Base-by-base conservation (phyloP, 1,284 basidiomycete genomes). In the Fomes fomentarius region DNA sequence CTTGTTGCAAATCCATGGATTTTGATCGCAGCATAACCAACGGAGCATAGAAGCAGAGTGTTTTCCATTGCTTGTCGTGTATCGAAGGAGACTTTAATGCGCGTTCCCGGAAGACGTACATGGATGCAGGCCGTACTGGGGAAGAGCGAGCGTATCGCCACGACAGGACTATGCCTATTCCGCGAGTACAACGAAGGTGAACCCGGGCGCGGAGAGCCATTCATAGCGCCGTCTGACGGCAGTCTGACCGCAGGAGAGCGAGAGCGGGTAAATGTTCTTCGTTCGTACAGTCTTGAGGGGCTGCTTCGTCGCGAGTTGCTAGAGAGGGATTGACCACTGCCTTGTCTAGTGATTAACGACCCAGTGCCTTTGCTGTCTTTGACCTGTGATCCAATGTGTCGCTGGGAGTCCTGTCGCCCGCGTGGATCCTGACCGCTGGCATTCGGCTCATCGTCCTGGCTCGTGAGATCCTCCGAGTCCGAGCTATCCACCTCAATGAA, bases 1-100 rank as follows among this genome's bases (percentile, higher is more conserved):
- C 57, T 58, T 6, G 46, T 57, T 1, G 67, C 54, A 21, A 62
- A 61, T 12, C 57, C 63, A 4, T 64, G 51, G 30, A 75, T 63
- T 58, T 72, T 71, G 44, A 63, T 53, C n/a, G 68, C 67, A 9
- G 63, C 78, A 56, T 74, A 80, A 26, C 78, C 66, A 12, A 86
- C 73, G 10, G 83, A 84, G n/a, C 69, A 71, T 21, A 85, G 62
- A 1, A 89, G 73, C 12, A 87, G 64, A 17, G 76, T 54, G 35
- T 77, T 80, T 69, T 89, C 87, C 14, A 77, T 77, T 8, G 79
- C 76, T 62, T 81, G 81, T 55, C 84, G 74, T 21, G 77, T 73
- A 64, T 88, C 85, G 43, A 86, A 74, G 19, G 74, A 73, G 54
- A 84, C 74, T 37, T 69, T 72, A 66, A 72, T 78, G 65, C 69